Conservation (phyloP, 257 asterid genomes). For the Fraxinus cuspidata region DNA sequence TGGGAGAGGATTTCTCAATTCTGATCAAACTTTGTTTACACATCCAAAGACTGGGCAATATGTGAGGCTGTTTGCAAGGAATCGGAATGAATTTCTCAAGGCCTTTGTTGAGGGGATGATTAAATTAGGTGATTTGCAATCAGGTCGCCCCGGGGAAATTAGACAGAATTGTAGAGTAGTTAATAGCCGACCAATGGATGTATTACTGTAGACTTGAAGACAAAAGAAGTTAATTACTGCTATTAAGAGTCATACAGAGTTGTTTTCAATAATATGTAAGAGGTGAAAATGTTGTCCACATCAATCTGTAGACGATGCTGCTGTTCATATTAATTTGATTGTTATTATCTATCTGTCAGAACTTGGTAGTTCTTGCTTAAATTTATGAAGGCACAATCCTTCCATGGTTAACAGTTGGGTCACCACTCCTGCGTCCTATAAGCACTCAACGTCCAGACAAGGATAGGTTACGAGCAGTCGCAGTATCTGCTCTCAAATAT, state of each 20-base stretch:
- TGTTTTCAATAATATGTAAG: too few relatives aligned
- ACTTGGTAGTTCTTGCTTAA: not conserved
- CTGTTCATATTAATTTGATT: not conserved
- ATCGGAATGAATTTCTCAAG: constrained; percentile 40
- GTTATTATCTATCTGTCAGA: not conserved
- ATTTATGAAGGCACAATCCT: not conserved
- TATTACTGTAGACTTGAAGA: constrained; percentile 25
- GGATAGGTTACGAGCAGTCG: too few relatives aligned
- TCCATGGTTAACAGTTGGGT: not conserved
- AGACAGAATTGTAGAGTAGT: constrained; percentile 65
- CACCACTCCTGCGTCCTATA: too few relatives aligned
- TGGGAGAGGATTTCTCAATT: constrained; percentile 81
- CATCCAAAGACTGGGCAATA: constrained; percentile 45
- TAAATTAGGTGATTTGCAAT: constrained; percentile 73
- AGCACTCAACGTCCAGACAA: too few relatives aligned
- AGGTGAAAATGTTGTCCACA: not conserved
- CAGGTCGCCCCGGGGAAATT: constrained; percentile 61
- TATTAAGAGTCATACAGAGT: not conserved
- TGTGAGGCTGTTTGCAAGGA: constrained; percentile 47
- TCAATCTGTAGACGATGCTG: not conserved
- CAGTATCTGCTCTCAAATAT: too few relatives aligned
- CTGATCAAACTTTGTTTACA: constrained; percentile 68
- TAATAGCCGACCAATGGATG: constrained; percentile 31
- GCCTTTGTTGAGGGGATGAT: constrained; percentile 77
- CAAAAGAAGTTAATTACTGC: not conserved